Base-by-base conservation (phyloP, 306 rosid species). In the Prunus armeniaca region DNA sequence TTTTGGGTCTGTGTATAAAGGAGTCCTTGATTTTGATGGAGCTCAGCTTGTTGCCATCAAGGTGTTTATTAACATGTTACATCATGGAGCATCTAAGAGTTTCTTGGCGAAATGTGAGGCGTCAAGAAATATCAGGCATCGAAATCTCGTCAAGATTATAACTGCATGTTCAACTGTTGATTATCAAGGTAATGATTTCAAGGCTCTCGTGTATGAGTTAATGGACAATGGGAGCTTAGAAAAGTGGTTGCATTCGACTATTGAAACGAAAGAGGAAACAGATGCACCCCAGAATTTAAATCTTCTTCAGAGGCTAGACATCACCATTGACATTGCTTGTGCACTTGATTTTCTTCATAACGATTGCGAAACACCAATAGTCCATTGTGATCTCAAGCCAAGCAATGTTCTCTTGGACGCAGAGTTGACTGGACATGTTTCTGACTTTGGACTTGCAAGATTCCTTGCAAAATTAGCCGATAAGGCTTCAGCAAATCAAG, bases 291-390 rank as follows among this genome's bases (percentile, higher is more conserved):
- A 17, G 73, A 49, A 8, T 27, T 69, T 69, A 30, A 17, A 34
- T 46, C 46, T 69, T 27, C 17, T 18, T 15, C 45, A 69, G 4
- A 69, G 73, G 60, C 60, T 69, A 10, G 1, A 49, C 43, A 27
- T 69, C 4, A 15, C 27, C 41, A 47, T 49, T 69, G 73, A 25
- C 3, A 24, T 69, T 69, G 73, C 60, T 10, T 49, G 60, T 50
- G 73, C 73, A 49, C 14, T 49, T 22, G 73, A 69, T 69, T 69
- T 49, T 49, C 45, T 69, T 69, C 73, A 69, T 49, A 69, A 69
- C 18, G 25, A 27, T 17, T 4, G 45, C 7, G 45, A 17, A 28
- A 69, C 60, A 46, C 60, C 45, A 2, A 12, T 69, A 14, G 60
- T 69, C 25, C 73, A 69, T 49, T 69, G 73, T 49, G 73, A 69